phyloP scores from a whole-genome alignment of 495 filamentous ascomycete genomes.

The Xylaria cubensis region DNA sequence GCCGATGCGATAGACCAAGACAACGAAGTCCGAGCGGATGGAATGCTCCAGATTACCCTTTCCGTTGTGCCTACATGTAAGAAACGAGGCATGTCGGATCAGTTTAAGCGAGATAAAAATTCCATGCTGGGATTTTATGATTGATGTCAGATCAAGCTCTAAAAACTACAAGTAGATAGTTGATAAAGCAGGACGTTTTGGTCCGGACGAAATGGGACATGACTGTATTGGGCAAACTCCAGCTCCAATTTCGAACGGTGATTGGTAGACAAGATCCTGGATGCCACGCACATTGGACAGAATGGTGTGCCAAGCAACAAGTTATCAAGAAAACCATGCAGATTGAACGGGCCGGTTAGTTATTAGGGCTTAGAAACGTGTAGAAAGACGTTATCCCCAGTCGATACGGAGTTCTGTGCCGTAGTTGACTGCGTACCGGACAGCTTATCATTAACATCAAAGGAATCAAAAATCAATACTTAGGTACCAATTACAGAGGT shows the following conservation, averaged over 20 bases:
- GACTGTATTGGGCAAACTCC: conserved; percentile 4
- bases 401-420: background rate
- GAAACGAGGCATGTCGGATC: background rate
- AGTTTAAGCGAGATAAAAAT: background rate
- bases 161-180: background rate
- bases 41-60: background rate
- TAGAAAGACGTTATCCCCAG: conserved; percentile 6
- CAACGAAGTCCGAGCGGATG: background rate
- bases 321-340: background rate
- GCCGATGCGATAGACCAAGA: background rate
- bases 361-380: background rate
- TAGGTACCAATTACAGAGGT: no score
- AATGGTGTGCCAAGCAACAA: conserved; percentile 6
- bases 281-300: background rate
- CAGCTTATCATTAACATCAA: background rate
- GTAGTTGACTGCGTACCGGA: background rate
- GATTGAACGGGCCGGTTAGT: background rate
- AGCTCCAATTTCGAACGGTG: background rate
- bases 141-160: background rate
- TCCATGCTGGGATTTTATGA: background rate
- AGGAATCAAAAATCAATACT: background rate
- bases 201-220: conserved; percentile 19
- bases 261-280: conserved; percentile 13
- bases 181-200: conserved; percentile 17
- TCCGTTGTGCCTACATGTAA: background rate